A percentile compares a stretch with the other conserved stretches of the same genome.
These are phyloP conservation scores for Rhizophagus clarus DNA, from an alignment of 192 early-diverging fungal genomes.

Conservation along the genomic window DNA sequence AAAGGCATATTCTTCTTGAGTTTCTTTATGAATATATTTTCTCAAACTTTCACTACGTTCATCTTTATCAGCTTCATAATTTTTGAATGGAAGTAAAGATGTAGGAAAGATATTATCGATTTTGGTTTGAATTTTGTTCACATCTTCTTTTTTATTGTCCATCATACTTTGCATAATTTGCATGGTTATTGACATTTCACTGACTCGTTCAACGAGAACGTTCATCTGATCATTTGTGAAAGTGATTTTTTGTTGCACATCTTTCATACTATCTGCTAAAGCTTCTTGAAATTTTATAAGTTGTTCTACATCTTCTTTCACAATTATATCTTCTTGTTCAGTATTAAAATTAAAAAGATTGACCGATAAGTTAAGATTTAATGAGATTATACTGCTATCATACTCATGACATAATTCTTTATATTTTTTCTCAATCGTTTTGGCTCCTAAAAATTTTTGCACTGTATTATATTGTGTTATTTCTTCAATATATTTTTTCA, in stretches of 20 bases:
- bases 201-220: background rate
- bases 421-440: background rate
- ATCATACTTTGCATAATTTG: background rate
- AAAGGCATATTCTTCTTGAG: background rate
- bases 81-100: background rate
- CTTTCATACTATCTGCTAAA: background rate
- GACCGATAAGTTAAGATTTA: background rate
- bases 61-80: background rate
- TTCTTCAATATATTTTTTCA: background rate
- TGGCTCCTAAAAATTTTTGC: background rate
- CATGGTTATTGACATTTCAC: background rate
- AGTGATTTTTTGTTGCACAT: background rate
- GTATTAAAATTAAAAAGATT: background rate
- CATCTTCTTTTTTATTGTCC: too few species aligned
- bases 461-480: background rate
- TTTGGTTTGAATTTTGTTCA: too few species aligned
- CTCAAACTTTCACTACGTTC: background rate
- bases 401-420: background rate
- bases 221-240: background rate
- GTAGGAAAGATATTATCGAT: too few species aligned
- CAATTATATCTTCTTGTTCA: background rate
- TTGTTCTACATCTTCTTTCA: background rate
- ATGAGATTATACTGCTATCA: background rate
- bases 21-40: background rate
- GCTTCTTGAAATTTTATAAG: background rate